phyloP scores from a whole-genome alignment of 495 filamentous ascomycete species.

The Penicillium angulare region DNA sequence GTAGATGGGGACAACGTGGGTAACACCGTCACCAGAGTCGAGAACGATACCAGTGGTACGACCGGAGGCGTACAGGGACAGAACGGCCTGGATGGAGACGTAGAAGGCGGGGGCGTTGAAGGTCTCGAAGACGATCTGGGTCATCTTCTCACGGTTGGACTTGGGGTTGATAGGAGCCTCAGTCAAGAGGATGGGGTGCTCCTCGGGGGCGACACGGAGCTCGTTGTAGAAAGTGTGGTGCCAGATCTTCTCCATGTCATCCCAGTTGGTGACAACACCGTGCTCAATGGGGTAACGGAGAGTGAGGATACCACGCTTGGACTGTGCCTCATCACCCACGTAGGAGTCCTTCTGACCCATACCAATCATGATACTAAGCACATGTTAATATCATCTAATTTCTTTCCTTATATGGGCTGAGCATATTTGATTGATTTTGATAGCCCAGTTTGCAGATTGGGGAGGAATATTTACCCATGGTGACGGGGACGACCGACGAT shows the following conservation, averaged over 20 bases:
- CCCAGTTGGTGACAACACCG: conserved; percentile 99
- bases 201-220: conserved; percentile 98
- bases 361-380: conserved; percentile 97
- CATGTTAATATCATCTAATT: conserved; percentile 23
- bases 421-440: no score
- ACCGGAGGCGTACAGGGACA: conserved; percentile 98
- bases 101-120: conserved; percentile 99
- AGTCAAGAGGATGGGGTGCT: conserved; percentile 98
- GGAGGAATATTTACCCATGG: conserved; percentile 79
- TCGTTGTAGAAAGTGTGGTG: conserved; percentile 99
- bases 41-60: conserved; percentile 99
- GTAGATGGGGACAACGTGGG: conserved; percentile 99
- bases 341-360: conserved; percentile 99
- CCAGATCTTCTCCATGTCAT: conserved; percentile 99
- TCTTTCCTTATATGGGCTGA: no score
- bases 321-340: conserved; percentile 99
- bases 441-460: conserved; percentile 30
- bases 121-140: conserved; percentile 99
- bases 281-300: conserved; percentile 99
- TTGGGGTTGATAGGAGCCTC: conserved; percentile 99
- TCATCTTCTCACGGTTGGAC: conserved; percentile 99
- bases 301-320: conserved; percentile 99
- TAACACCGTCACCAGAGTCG: conserved; percentile 99
- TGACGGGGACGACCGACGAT: conserved; percentile 99
- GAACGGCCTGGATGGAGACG: conserved; percentile 99